Percentiles rank a stretch among this genome's conserved stretches.
Evolutionary conservation across 1,284 basidiomycete genomes (phyloP).

Genomic region (Cryptococcus deneoformans): DNA sequence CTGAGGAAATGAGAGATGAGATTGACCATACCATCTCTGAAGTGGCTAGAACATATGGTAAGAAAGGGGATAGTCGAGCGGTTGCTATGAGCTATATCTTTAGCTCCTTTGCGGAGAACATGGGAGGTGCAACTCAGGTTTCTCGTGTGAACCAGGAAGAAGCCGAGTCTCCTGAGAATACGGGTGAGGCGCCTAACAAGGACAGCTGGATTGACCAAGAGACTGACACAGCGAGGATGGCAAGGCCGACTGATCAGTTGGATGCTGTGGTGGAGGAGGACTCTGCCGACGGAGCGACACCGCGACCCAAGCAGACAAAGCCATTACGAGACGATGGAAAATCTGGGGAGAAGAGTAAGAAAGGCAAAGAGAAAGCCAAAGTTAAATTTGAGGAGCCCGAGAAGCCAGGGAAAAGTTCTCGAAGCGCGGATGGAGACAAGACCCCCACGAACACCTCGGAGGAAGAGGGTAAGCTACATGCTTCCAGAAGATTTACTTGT

Average conservation of each 20-base stretch:
- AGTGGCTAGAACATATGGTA: slow-evolving; percentile 25
- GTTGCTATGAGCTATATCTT: slow-evolving; percentile 44
- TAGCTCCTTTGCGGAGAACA: slow-evolving; percentile 29
- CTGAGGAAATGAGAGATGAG: slow-evolving; percentile 10
- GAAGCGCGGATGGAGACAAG: too few species aligned
- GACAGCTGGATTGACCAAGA: slow-evolving; percentile 44
- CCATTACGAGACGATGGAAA: slow-evolving; percentile 9
- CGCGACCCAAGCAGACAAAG: slow-evolving; percentile 19
- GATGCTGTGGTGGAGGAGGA: slow-evolving; percentile 14
- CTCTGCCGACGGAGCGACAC: slow-evolving; percentile 20
- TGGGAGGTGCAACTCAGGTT: slow-evolving; percentile 4
- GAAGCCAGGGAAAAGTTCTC: slow-evolving; percentile 1
- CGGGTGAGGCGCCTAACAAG: slow-evolving; percentile 15
- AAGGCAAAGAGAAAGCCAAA: slow-evolving; percentile 18
- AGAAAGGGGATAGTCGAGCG: slow-evolving; percentile 25
- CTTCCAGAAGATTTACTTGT: too few species aligned
- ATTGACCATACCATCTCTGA: slow-evolving; percentile 22
- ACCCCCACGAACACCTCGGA: not conserved
- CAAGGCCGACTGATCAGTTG: slow-evolving; percentile 3
- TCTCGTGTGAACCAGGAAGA: not conserved
- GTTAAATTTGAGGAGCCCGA: slow-evolving; percentile 39
- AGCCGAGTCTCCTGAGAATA: not conserved
- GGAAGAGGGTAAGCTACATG: slow-evolving; percentile 5
- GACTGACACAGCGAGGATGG: slow-evolving; percentile 3
- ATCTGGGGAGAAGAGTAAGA: slow-evolving; percentile 6